These are phyloP conservation scores for Ogataea wickerhamii DNA, from an alignment of 805 yeast genomes.

Conservation along the genomic window DNA sequence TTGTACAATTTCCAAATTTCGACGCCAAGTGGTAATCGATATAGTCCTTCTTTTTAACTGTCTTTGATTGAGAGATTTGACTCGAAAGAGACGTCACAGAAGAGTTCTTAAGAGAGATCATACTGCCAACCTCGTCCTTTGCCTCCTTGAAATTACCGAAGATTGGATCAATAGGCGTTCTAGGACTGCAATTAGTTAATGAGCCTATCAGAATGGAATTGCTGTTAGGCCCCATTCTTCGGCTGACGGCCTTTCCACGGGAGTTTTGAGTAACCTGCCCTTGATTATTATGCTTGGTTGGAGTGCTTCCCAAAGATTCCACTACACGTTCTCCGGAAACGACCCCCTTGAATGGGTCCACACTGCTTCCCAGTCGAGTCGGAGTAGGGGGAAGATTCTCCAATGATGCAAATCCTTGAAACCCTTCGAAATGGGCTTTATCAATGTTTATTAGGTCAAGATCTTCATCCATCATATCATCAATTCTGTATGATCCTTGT, in stretches of 20 bases:
- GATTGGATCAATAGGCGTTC: slow-evolving; percentile 27
- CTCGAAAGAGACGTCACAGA: slow-evolving; percentile 19
- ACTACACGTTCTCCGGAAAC: background rate
- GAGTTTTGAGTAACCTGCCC: background rate
- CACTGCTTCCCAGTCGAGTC: slow-evolving; percentile 31
- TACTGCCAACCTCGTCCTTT: slow-evolving; percentile 5
- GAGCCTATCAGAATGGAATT: background rate
- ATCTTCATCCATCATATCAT: slow-evolving; percentile 26
- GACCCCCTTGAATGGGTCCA: background rate
- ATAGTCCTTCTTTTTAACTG: slow-evolving; percentile 13
- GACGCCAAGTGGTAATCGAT: slow-evolving; percentile 44
- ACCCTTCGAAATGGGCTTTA: slow-evolving; percentile 27
- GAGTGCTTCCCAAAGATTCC: slow-evolving; percentile 9
- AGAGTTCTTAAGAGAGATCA: slow-evolving; percentile 11
- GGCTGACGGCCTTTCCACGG: background rate
- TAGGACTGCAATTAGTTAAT: slow-evolving; percentile 19
- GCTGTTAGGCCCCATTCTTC: background rate
- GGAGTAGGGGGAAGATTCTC: slow-evolving; percentile 42
- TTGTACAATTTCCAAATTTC: slow-evolving; percentile 60
- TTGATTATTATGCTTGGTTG: slow-evolving; percentile 13
- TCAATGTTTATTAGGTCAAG: slow-evolving; percentile 26
- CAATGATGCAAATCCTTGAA: slow-evolving; percentile 18
- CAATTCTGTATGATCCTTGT: slow-evolving; percentile 1
- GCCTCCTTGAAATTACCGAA: slow-evolving; percentile 13
- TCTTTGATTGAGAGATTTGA: slow-evolving; percentile 11